Evolutionary conservation across 257 asterid species (phyloP).

Genomic region (Nicotiana knightiana): DNA sequence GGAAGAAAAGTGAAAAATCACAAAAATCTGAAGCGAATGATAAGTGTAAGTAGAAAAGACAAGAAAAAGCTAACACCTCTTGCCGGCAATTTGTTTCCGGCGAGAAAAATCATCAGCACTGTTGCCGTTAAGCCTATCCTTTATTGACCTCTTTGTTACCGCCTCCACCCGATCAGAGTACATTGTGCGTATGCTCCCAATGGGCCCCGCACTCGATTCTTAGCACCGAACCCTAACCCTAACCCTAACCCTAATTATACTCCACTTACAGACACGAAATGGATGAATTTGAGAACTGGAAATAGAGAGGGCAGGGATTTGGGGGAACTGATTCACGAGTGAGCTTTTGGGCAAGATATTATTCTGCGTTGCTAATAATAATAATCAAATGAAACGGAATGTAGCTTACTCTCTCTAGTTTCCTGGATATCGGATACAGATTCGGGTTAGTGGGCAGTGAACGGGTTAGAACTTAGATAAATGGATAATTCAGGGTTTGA

Average conservation of each 20-base stretch:
- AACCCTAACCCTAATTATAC: constrained; percentile 38
- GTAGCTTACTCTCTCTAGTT: background rate
- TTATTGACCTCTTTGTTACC: constrained; percentile 50
- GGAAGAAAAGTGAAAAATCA: background rate
- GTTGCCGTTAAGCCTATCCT: constrained; percentile 68
- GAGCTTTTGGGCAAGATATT: background rate
- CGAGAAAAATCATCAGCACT: constrained; percentile 38
- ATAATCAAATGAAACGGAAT: background rate
- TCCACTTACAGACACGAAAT: background rate
- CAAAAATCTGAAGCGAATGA: background rate
- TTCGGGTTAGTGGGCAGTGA: background rate
- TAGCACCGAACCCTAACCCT: constrained; percentile 15
- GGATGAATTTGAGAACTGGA: background rate
- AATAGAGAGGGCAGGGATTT: background rate
- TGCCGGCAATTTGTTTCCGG: constrained; percentile 52
- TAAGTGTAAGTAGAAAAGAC: background rate
- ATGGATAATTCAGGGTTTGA: background rate
- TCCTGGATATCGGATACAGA: background rate
- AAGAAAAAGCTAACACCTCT: constrained; percentile 44
- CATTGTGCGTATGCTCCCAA: constrained; percentile 30
- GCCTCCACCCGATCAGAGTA: constrained; percentile 86
- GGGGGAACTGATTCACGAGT: background rate
- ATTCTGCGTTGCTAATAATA: background rate
- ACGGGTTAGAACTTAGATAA: background rate
- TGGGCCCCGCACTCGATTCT: constrained; percentile 10